phyloP scores from a whole-genome alignment of 2,329 filamentous ascomycete species.

The Gaeumannomyces tritici region DNA sequence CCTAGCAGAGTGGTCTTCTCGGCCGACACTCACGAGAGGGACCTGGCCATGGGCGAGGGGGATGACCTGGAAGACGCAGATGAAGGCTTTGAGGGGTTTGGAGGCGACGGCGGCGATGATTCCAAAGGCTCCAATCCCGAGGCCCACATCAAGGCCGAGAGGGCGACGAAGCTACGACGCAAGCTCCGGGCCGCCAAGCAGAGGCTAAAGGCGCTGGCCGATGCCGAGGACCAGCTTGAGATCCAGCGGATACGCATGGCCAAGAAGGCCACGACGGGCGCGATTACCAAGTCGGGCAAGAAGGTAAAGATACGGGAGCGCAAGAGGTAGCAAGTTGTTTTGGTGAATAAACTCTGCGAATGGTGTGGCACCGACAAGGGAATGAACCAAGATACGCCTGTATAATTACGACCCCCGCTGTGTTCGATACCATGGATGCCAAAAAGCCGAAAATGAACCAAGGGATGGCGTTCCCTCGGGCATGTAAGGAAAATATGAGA shows the following conservation, averaged over 20 bases:
- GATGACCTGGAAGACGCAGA: conserved; percentile 25
- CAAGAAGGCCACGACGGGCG: conserved; percentile 52
- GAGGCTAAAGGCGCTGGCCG: conserved; percentile 43
- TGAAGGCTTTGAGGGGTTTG: conserved; percentile 16
- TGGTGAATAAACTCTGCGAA: background rate
- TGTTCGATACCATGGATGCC: background rate
- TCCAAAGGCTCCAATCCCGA: conserved; percentile 19
- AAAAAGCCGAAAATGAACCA: background rate
- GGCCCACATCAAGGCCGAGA: conserved; percentile 24
- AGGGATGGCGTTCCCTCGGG: background rate
- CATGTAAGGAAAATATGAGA: background rate
- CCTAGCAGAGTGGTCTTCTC: conserved; percentile 44
- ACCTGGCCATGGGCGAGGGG: conserved; percentile 18
- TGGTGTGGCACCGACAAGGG: background rate
- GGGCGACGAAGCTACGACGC: conserved; percentile 34
- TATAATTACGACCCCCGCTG: background rate
- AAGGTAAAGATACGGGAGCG: conserved; percentile 54
- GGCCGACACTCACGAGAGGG: conserved; percentile 26
- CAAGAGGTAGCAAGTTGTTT: conserved; percentile 36
- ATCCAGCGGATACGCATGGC: conserved; percentile 54
- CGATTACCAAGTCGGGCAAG: conserved; percentile 48
- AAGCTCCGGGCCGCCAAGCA: conserved; percentile 41
- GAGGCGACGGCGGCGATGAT: conserved; percentile 20
- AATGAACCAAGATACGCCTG: background rate
- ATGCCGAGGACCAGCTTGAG: conserved; percentile 47